Conservation (phyloP, 2,329 filamentous ascomycete species). For the Pseudogymnoascus sp. region DNA sequence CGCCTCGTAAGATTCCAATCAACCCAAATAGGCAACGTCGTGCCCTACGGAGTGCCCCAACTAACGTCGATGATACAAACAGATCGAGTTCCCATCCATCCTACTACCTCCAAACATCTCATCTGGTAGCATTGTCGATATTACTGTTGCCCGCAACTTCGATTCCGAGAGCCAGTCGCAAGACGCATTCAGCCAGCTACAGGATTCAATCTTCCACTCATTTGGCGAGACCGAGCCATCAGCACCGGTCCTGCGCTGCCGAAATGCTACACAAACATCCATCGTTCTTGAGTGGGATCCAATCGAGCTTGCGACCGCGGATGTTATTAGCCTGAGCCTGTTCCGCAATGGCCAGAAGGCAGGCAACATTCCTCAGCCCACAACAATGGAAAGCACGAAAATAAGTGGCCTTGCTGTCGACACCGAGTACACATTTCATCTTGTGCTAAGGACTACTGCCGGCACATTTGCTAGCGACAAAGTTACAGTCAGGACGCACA, state of each 20-base stretch:
- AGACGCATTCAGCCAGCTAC: conserved; percentile 72
- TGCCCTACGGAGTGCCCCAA: neutral
- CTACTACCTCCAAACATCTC: conserved; percentile 91
- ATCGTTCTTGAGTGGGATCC: conserved; percentile 98
- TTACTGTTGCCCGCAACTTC: conserved; percentile 84
- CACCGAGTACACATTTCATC: conserved; percentile 90
- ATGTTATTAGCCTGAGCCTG: conserved; percentile 79
- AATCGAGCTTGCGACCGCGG: conserved; percentile 84
- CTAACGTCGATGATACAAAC: conserved; percentile 22
- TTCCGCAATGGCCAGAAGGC: conserved; percentile 97
- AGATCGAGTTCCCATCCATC: conserved; percentile 99
- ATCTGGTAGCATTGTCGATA: conserved; percentile 95
- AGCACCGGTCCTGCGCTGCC: conserved; percentile 74
- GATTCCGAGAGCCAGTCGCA: conserved; percentile 68
- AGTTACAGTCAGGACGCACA: conserved; percentile 82
- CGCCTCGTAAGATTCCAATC: conserved; percentile 61
- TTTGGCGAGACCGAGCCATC: conserved; percentile 77
- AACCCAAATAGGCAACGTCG: neutral
- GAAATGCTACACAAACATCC: conserved; percentile 97
- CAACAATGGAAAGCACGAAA: conserved; percentile 89
- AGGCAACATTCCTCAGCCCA: conserved; percentile 81
- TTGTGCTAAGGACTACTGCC: conserved; percentile 83
- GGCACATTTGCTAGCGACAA: conserved; percentile 81
- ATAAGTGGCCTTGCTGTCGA: conserved; percentile 94
- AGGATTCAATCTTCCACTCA: conserved; percentile 76